Conservation (phyloP, 495 filamentous ascomycete species). For the Sabuloglossum arenarium region DNA sequence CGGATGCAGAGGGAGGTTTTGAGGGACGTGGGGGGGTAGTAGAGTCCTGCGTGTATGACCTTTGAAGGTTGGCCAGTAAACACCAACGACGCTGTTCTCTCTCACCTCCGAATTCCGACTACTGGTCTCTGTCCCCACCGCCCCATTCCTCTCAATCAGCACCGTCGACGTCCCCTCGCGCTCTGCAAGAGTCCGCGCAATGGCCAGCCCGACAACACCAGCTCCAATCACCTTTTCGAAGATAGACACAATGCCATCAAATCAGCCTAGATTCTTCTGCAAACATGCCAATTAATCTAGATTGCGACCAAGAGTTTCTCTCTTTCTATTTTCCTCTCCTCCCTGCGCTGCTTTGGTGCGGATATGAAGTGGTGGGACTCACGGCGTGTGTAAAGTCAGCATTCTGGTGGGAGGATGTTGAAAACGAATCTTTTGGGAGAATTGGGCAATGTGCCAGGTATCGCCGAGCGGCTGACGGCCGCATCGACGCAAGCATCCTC, state of each 20-base stretch:
- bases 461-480: neutral
- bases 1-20: conserved; percentile 70
- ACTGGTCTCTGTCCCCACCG: conserved; percentile 75
- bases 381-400: conserved; percentile 7
- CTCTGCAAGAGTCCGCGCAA: conserved; percentile 53
- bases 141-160: conserved; percentile 59
- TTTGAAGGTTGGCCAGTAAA: conserved; percentile 15
- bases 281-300: too few relatives aligned
- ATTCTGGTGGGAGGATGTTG: neutral
- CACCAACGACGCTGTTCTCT: neutral
- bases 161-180: conserved; percentile 45
- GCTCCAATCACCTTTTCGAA: conserved; percentile 54
- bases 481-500: neutral
- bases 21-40: conserved; percentile 57
- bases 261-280: neutral
- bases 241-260: neutral
- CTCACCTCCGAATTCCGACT: conserved; percentile 74
- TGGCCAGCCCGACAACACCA: conserved; percentile 80
- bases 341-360: too few relatives aligned
- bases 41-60: conserved; percentile 92
- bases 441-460: neutral
- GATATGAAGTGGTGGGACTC: neutral
- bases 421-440: neutral
- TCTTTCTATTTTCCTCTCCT: too few relatives aligned
- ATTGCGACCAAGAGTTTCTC: too few relatives aligned